These are phyloP conservation scores for Lolium rigidum DNA, from an alignment of 176 grass and related monocot species.

Conservation along the genomic window DNA sequence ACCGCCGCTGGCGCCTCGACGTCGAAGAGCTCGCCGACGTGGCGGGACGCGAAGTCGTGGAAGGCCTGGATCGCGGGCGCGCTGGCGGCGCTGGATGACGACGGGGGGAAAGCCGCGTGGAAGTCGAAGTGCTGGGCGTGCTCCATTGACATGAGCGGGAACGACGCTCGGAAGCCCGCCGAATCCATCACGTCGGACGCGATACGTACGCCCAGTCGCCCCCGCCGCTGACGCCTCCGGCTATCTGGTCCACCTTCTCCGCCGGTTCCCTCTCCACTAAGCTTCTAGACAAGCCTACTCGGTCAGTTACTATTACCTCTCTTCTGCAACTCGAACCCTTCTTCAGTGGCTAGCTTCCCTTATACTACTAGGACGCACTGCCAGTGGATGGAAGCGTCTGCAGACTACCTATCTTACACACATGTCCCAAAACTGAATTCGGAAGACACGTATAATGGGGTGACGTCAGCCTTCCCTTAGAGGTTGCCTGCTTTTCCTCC, in stretches of 20 bases:
- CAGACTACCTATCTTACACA: conserved; percentile 1
- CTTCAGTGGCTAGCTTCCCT: neutral
- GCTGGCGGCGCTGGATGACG: conserved; percentile 42
- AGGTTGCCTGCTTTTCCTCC: neutral
- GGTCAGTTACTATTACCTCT: neutral
- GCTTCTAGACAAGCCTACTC: too few species aligned
- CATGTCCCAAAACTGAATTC: neutral
- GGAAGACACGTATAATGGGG: too few species aligned
- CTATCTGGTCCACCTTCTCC: conserved; percentile 49
- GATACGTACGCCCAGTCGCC: conserved; percentile 54
- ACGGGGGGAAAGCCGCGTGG: conserved; percentile 41
- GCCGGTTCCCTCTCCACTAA: conserved; percentile 3
- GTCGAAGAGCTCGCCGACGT: conserved; percentile 47
- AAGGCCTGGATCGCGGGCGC: conserved; percentile 40
- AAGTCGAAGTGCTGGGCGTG: conserved; percentile 52
- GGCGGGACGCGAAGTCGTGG: conserved; percentile 41
- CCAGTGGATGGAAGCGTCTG: neutral
- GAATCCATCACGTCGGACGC: conserved; percentile 36
- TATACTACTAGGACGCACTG: conserved; percentile 23
- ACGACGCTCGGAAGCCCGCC: neutral
- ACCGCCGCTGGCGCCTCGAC: conserved; percentile 26
- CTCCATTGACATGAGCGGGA: conserved; percentile 55
- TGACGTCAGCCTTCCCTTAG: too few species aligned
- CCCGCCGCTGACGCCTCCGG: conserved; percentile 28
- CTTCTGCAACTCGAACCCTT: neutral